Conservation (phyloP, 371 early-diverging fungal species). For the Mortierella sp. region DNA sequence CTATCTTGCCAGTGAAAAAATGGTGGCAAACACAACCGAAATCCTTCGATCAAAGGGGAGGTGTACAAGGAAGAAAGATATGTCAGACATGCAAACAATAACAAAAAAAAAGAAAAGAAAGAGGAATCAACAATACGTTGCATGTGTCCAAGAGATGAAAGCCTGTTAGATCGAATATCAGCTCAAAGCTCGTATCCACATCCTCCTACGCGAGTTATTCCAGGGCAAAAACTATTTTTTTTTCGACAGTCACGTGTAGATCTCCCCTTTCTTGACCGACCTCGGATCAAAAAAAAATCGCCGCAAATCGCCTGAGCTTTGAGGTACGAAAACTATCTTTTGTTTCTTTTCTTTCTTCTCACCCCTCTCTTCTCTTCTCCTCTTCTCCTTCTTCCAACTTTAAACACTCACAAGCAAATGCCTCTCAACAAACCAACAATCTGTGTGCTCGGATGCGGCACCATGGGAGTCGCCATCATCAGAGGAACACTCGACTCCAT, state of each 20-base stretch:
- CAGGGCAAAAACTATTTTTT: too few relatives aligned
- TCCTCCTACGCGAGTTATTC: too few relatives aligned
- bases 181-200: too few relatives aligned
- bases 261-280: not conserved
- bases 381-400: not conserved
- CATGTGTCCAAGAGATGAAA: too few relatives aligned
- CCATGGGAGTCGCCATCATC: conserved; percentile 67
- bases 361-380: not conserved
- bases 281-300: not conserved
- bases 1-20: not conserved
- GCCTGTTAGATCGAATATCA: too few relatives aligned
- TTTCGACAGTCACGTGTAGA: not conserved
- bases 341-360: not conserved
- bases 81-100: too few relatives aligned
- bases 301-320: not conserved
- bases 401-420: conserved; percentile 17
- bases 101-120: too few relatives aligned
- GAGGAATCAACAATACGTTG: too few relatives aligned
- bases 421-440: conserved; percentile 56
- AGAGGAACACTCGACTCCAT: conserved; percentile 60
- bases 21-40: conserved; percentile 22
- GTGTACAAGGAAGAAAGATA: too few relatives aligned
- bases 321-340: not conserved
- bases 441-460: conserved; percentile 66
- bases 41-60: too few relatives aligned